Base-by-base conservation (phyloP, 2,329 filamentous ascomycete species). In the Trichophyton rubrum region DNA sequence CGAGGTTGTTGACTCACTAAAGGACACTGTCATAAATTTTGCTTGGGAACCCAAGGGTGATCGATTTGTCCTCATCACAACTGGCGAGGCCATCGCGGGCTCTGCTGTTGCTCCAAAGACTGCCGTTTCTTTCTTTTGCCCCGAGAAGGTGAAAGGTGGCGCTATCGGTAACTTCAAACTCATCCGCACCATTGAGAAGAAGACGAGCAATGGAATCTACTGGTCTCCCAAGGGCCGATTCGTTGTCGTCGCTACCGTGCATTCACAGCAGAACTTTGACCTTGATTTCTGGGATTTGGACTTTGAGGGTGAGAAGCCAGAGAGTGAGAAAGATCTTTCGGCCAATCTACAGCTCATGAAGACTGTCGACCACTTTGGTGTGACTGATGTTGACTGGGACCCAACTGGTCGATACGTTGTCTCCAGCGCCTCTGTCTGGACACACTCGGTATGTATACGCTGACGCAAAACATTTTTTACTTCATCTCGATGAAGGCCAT, bases 181-280 rank as follows among this genome's bases (percentile, higher is more conserved):
- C 72, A 86, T 97, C 67, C 86, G 90, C 65, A 97, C 91, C 7
- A 81, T 96, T 60, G 93, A 99, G 69, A 97, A 97, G 85, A 97
- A 97, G 85, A 97, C 95, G 78, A 96, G 88, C 83, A 99, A 99
- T 72, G 91, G 89, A 66, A 99, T 99, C 71, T 97, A 97, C 84
- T 99, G 93, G 93, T 95, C 90, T 20, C 93, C 93, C 24, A 89
- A 87, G 74, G 93, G 93, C 59, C 87, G 93, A 56, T 99, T 99
- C 70, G 92, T 97, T 41, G 86, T 97, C 55, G 85, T 99, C 60
- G 93, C 90, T 59, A 95, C 93, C 9, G 89, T 99, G 59, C 85
- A 89, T 75, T 96, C 91, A 69, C 86, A 90, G 72, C 89, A 96
- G 75, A 92, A 86, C 77, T 95, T 90, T 65, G 93, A 99, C 65